Conservation (phyloP, 1,284 basidiomycete species). For the Naganishia sp. region DNA sequence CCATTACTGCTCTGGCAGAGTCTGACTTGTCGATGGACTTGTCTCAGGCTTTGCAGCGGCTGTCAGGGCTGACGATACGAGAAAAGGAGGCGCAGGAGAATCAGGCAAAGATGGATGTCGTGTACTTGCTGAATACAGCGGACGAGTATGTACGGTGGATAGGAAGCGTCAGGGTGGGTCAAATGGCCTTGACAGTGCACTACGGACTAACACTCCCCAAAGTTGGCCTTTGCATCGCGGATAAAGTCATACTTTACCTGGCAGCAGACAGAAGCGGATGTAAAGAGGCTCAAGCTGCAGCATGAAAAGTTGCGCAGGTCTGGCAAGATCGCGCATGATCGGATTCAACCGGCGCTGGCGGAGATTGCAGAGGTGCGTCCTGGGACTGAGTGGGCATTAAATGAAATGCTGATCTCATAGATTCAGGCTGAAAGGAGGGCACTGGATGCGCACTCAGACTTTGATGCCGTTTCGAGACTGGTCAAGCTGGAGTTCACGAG, state of each 20-base stretch:
- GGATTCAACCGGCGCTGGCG: slow-evolving; percentile 66
- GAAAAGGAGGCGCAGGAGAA: slow-evolving; percentile 69
- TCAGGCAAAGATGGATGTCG: slow-evolving; percentile 76
- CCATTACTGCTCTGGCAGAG: slow-evolving; percentile 65
- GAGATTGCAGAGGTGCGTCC: slow-evolving; percentile 73
- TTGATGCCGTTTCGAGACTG: slow-evolving; percentile 79
- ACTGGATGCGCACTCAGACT: slow-evolving; percentile 78
- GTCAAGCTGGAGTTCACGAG: slow-evolving; percentile 89
- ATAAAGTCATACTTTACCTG: slow-evolving; percentile 77
- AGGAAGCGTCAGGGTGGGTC: slow-evolving; percentile 77
- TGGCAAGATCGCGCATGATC: slow-evolving; percentile 67
- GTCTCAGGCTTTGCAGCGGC: slow-evolving; percentile 64
- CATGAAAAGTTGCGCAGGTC: slow-evolving; percentile 80
- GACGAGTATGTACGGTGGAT: slow-evolving; percentile 94
- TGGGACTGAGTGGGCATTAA: background rate
- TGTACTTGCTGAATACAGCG: slow-evolving; percentile 70
- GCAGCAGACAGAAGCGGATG: slow-evolving; percentile 76
- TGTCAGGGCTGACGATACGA: slow-evolving; percentile 72
- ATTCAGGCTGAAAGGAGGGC: slow-evolving; percentile 76
- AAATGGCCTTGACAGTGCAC: background rate
- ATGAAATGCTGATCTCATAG: background rate
- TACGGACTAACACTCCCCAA: background rate
- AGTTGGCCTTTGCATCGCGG: slow-evolving; percentile 83
- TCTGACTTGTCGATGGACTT: slow-evolving; percentile 76
- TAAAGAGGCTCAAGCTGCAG: slow-evolving; percentile 67